These are phyloP conservation scores for Tetracentron sinense DNA, from an alignment of 164 flowering plant species.

Conservation along the genomic window DNA sequence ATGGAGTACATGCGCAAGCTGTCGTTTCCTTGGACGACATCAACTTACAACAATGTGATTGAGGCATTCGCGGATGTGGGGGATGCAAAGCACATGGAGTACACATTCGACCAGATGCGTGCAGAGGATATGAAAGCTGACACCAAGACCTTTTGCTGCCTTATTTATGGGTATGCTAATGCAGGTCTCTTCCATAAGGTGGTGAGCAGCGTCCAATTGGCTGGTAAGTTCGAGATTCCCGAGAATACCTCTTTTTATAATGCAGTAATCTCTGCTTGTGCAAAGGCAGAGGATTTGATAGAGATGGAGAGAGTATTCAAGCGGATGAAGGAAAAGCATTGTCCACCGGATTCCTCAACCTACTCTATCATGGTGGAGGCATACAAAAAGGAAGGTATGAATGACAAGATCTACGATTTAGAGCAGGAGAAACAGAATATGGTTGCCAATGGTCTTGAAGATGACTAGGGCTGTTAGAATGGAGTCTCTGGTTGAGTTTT, in stretches of 20 bases:
- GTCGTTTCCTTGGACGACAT: slow-evolving; percentile 87
- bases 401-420: slow-evolving; percentile 68
- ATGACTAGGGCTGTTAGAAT: slow-evolving; percentile 14
- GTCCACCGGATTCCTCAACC: slow-evolving; percentile 51
- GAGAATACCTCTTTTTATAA: slow-evolving; percentile 73
- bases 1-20: slow-evolving; percentile 98
- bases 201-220: slow-evolving; percentile 61
- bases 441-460: slow-evolving; percentile 17
- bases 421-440: slow-evolving; percentile 51
- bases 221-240: slow-evolving; percentile 77
- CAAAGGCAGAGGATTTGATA: slow-evolving; percentile 83
- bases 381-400: slow-evolving; percentile 76
- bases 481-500: slow-evolving; percentile 4
- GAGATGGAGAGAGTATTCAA: slow-evolving; percentile 90
- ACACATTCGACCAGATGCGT: slow-evolving; percentile 91
- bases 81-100: slow-evolving; percentile 89
- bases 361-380: slow-evolving; percentile 76
- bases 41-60: slow-evolving; percentile 89
- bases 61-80: slow-evolving; percentile 90
- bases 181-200: slow-evolving; percentile 87
- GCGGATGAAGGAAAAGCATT: slow-evolving; percentile 71
- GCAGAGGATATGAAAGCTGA: slow-evolving; percentile 87
- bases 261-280: slow-evolving; percentile 84
- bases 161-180: slow-evolving; percentile 82
- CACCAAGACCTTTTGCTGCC: slow-evolving; percentile 87